Evolutionary conservation across 176 grass and related monocot genomes (phyloP).

Genomic region (Rhipidocladum racemiflorum): DNA sequence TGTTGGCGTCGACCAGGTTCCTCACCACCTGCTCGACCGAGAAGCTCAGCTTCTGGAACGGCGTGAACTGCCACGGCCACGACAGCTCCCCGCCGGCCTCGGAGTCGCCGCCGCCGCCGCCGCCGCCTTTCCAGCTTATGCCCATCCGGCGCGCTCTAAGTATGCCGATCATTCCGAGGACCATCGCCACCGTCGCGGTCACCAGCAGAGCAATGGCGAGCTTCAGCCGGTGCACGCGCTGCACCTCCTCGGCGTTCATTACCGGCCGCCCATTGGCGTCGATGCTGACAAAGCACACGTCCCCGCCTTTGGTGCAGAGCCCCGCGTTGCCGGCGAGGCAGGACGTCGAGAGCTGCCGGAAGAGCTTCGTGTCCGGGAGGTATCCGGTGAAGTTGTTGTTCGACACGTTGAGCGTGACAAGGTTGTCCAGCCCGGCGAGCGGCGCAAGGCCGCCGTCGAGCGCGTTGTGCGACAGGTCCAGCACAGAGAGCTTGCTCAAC

Average conservation of each 20-base stretch:
- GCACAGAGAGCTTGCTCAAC: slow-evolving; percentile 73
- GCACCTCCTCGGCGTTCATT: slow-evolving; percentile 35
- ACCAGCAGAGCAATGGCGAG: slow-evolving; percentile 78
- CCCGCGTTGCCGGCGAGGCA: slow-evolving; percentile 64
- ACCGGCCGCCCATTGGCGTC: slow-evolving; percentile 51
- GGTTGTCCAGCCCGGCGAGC: slow-evolving; percentile 66
- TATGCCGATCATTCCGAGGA: slow-evolving; percentile 74
- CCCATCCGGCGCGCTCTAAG: slow-evolving; percentile 58
- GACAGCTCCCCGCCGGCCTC: slow-evolving; percentile 57
- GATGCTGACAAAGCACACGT: slow-evolving; percentile 78
- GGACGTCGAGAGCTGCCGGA: slow-evolving; percentile 74
- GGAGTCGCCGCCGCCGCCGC: slow-evolving; percentile 25
- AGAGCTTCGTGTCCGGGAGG: slow-evolving; percentile 95
- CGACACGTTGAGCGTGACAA: slow-evolving; percentile 86
- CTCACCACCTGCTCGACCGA: slow-evolving; percentile 84
- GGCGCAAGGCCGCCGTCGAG: slow-evolving; percentile 57
- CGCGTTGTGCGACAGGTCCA: slow-evolving; percentile 79
- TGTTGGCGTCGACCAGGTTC: slow-evolving; percentile 73
- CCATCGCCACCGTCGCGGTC: slow-evolving; percentile 78
- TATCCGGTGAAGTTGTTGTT: slow-evolving; percentile 96
- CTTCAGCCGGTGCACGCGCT: slow-evolving; percentile 65
- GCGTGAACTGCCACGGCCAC: slow-evolving; percentile 98
- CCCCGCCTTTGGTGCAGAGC: slow-evolving; percentile 78
- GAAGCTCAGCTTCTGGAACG: slow-evolving; percentile 96
- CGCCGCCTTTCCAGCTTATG: slow-evolving; percentile 15